Conservation (phyloP, 2,329 filamentous ascomycete genomes). For the Clonostachys sp. region DNA sequence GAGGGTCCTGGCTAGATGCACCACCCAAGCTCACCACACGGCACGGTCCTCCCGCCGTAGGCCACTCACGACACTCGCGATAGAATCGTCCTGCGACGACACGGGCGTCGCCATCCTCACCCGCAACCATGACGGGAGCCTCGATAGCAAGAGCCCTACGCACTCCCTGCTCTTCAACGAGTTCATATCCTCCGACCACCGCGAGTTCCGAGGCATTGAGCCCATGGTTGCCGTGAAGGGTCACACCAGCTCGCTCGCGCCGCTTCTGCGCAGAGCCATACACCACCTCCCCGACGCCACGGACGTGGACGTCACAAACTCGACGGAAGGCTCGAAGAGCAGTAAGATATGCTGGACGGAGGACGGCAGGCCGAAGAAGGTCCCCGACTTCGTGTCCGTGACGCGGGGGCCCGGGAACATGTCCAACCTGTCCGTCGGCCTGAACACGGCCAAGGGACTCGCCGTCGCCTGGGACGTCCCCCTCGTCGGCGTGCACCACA, state of each 20-base stretch:
- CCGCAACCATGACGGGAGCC: constrained; percentile 27
- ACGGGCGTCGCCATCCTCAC: constrained; percentile 83
- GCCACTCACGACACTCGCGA: constrained; percentile 57
- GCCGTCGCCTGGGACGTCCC: constrained; percentile 79
- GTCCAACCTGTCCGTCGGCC: constrained; percentile 69
- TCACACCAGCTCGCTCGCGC: constrained; percentile 68
- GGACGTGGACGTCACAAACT: constrained; percentile 6
- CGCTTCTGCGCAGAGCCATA: constrained; percentile 63
- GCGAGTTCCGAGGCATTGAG: constrained; percentile 71
- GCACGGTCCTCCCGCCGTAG: not conserved
- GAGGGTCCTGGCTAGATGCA: no score
- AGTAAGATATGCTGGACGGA: constrained; percentile 6
- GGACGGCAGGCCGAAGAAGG: constrained; percentile 18
- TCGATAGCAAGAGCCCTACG: constrained; percentile 3
- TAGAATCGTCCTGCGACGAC: constrained; percentile 89
- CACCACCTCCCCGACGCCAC: constrained; percentile 34
- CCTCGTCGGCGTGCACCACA: constrained; percentile 85
- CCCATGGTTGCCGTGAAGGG: constrained; percentile 71
- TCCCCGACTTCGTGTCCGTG: constrained; percentile 81
- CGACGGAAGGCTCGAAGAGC: constrained; percentile 1
- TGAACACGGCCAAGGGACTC: constrained; percentile 84
- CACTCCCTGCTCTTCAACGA: constrained; percentile 72
- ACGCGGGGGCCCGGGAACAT: constrained; percentile 90
- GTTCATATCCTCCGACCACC: constrained; percentile 77
- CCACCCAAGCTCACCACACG: no score